Base-by-base conservation (phyloP, 495 filamentous ascomycete genomes). In the Penicillium macrosclerotiorum region DNA sequence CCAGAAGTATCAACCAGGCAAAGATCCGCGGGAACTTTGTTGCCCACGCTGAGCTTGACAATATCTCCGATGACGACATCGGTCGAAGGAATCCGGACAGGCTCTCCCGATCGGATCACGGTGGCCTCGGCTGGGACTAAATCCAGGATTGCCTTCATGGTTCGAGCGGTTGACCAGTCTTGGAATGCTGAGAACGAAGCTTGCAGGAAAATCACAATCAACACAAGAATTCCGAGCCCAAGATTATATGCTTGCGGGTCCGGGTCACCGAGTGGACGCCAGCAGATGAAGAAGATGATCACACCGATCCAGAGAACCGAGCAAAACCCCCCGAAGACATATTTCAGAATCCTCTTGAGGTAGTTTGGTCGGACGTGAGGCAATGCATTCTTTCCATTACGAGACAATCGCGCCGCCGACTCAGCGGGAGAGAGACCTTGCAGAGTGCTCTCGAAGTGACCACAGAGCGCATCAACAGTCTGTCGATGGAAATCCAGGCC, bases 321-420 rank as follows among this genome's bases (percentile, higher is more conserved):
- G n/a, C 86, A 85, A 47, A 89, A 89, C 6, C 85, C 86, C 37
- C 79, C 81, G 57, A 87, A 89, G 58, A 88, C 76, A 57, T 89
- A 89, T 14, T 74, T 74, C 5, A 88, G 67, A 18, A 78, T 75
- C 49, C 80, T 78, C 33, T 69, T 67, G 39, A 81, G 47, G 18
- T 72, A 74, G 39, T 73, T 78, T 9, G 82, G 81, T 1, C 77
- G 63, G 23, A 79, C 78, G 0, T 78, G 76, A 9, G 80, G 73
- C 17, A 80, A 77, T 5, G 75, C 68, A 51, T 89, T 90, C 34
- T 64, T 72, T 3, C 84, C 83, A 61, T 83, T 76, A 32, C 79
- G 69, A 27, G 71, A 67, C 5, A 79, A 63, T 26, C 73, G 71
- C 3, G 68, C 65, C 5, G 67, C 56, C 4, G 70, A 72, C 4